A percentile compares a stretch with the other conserved stretches of the same genome.
phyloP scores from a whole-genome alignment of 1,139 yeast genomes.

The Yamadazyma triangularis region DNA sequence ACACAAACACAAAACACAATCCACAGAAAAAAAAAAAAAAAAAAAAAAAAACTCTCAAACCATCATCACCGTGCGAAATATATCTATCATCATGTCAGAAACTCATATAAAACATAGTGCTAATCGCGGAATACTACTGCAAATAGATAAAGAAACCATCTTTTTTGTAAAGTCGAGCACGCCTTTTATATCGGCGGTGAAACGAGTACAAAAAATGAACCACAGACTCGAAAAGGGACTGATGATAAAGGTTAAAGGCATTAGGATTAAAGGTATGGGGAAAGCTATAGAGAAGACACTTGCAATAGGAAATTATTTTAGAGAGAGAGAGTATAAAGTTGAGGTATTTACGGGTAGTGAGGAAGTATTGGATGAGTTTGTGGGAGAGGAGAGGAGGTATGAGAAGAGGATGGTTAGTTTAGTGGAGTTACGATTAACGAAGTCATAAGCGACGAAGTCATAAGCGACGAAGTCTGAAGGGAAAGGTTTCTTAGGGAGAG shows the following conservation, averaged over 20 bases:
- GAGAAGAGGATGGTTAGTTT: no score
- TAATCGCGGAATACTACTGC: slow-evolving; percentile 23
- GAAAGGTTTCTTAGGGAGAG: no score
- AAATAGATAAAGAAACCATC: slow-evolving; percentile 40
- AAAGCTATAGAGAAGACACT: slow-evolving; percentile 53
- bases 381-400: no score
- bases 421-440: no score
- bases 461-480: no score
- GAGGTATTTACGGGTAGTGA: slow-evolving; percentile 56
- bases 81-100: no score
- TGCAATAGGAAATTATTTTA: slow-evolving; percentile 43
- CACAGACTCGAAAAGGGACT: slow-evolving; percentile 34
- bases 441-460: no score
- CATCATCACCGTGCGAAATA: no score
- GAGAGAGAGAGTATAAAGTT: slow-evolving; percentile 39
- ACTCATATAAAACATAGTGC: slow-evolving; percentile 47
- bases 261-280: slow-evolving; percentile 67
- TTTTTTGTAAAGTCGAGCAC: slow-evolving; percentile 54
- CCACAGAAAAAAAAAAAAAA: no score
- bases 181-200: slow-evolving; percentile 60
- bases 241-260: slow-evolving; percentile 34
- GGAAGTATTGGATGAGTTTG: slow-evolving; percentile 62
- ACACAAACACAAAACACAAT: no score
- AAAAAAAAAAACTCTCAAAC: no score
- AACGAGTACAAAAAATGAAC: slow-evolving; percentile 48